Evolutionary conservation across 495 filamentous ascomycete genomes (phyloP).

Genomic region (Lindgomyces ingoldianus): DNA sequence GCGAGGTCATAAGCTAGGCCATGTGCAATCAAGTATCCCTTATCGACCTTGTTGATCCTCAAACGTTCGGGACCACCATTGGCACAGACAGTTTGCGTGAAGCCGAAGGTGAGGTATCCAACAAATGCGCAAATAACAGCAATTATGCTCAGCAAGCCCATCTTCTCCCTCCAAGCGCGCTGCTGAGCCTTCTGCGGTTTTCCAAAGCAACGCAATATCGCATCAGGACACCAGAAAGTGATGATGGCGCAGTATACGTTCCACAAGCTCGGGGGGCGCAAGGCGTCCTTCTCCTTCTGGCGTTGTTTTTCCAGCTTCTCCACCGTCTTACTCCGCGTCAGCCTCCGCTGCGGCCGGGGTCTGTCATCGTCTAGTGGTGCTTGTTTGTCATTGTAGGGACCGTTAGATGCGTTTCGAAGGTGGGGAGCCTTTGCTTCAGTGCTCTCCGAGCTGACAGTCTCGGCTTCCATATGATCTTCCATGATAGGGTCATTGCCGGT

Average conservation of each 20-base stretch:
- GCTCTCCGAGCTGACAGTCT: slow-evolving; percentile 58
- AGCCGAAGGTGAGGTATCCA: slow-evolving; percentile 96
- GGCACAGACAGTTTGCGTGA: slow-evolving; percentile 85
- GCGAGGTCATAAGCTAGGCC: slow-evolving; percentile 81
- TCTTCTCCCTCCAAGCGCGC: slow-evolving; percentile 97
- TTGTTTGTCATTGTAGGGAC: slow-evolving; percentile 41
- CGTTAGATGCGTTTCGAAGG: slow-evolving; percentile 27
- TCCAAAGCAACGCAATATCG: slow-evolving; percentile 79
- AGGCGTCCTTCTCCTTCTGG: slow-evolving; percentile 65
- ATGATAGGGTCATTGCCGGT: slow-evolving; percentile 87
- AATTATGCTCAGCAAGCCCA: slow-evolving; percentile 94
- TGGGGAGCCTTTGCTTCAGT: slow-evolving; percentile 53
- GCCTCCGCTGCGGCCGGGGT: slow-evolving; percentile 48
- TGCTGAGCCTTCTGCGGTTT: slow-evolving; percentile 87
- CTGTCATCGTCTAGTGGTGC: slow-evolving; percentile 43
- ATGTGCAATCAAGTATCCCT: slow-evolving; percentile 93
- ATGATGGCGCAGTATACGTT: slow-evolving; percentile 90
- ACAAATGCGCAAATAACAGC: slow-evolving; percentile 83
- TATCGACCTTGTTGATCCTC: slow-evolving; percentile 75
- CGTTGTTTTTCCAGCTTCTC: slow-evolving; percentile 62
- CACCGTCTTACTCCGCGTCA: slow-evolving; percentile 53
- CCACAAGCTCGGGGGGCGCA: slow-evolving; percentile 87
- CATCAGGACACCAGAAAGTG: slow-evolving; percentile 93
- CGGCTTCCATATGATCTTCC: slow-evolving; percentile 65
- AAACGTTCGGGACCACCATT: slow-evolving; percentile 61